Evolutionary conservation across 2,329 filamentous ascomycete genomes (phyloP).

Genomic region (Neonectria coccinea): DNA sequence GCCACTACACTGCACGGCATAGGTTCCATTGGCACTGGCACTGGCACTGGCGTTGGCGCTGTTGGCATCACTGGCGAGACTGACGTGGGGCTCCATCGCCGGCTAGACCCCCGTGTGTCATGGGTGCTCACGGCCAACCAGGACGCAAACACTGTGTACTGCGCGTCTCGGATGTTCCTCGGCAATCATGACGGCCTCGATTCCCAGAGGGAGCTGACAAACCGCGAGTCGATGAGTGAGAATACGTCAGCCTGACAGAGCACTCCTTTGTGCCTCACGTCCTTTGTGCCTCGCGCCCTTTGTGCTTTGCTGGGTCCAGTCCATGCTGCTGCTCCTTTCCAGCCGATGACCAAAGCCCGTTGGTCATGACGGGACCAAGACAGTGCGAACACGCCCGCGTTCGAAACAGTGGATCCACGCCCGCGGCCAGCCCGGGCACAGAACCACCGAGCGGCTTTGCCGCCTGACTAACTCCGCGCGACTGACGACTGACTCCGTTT

Average conservation of each 20-base stretch:
- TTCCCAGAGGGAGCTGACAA: background rate
- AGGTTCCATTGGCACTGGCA: background rate
- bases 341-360: background rate
- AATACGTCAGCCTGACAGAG: background rate
- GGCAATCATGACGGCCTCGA: conserved; percentile 1
- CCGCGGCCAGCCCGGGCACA: conserved; percentile 14
- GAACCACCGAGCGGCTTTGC: conserved; percentile 15
- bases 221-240: background rate
- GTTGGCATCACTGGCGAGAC: conserved; percentile 15
- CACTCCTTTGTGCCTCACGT: too few species aligned
- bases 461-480: conserved; percentile 8
- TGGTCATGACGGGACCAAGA: background rate
- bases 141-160: background rate
- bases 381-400: background rate
- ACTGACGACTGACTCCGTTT: background rate
- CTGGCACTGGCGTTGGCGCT: conserved; percentile 8
- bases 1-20: background rate
- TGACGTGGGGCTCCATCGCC: conserved; percentile 4
- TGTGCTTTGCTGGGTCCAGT: background rate
- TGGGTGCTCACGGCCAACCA: background rate
- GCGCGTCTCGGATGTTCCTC: conserved; percentile 1
- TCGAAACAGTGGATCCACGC: conserved; percentile 1
- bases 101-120: too few species aligned
- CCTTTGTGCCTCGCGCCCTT: background rate
- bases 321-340: background rate